These are phyloP conservation scores for Aspergillus bombycis DNA, from an alignment of 2,329 filamentous ascomycete genomes.

Conservation along the genomic window DNA sequence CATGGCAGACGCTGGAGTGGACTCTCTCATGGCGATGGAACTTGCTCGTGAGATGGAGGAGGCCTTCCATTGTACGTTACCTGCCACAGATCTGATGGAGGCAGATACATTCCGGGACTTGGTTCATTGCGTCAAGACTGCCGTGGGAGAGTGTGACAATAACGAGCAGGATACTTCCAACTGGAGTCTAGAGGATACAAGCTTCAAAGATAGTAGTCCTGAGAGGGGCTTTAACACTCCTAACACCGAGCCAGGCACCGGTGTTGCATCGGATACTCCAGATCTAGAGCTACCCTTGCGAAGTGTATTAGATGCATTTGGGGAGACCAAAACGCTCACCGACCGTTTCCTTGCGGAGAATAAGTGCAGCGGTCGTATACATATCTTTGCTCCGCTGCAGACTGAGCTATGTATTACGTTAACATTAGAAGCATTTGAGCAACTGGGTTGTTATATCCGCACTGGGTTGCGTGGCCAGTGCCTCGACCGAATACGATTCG, in stretches of 20 bases:
- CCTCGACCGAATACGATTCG: slow-evolving; percentile 26
- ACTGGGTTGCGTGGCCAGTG: slow-evolving; percentile 24
- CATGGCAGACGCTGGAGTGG: slow-evolving; percentile 46
- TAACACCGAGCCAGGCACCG: slow-evolving; percentile 11
- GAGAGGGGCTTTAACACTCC: neutral
- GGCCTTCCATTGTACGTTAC: slow-evolving; percentile 39
- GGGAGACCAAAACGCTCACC: slow-evolving; percentile 25
- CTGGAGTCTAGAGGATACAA: neutral
- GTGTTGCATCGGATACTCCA: slow-evolving; percentile 1
- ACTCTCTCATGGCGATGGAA: slow-evolving; percentile 57
- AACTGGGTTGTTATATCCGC: slow-evolving; percentile 32
- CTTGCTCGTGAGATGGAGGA: slow-evolving; percentile 47
- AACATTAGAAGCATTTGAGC: slow-evolving; percentile 39
- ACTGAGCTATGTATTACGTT: slow-evolving; percentile 28
- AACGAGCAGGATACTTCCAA: neutral
- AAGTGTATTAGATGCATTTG: slow-evolving; percentile 31
- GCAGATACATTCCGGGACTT: slow-evolving; percentile 35
- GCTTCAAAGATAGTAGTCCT: neutral
- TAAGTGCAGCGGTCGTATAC: slow-evolving; percentile 27
- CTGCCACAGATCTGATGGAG: slow-evolving; percentile 31
- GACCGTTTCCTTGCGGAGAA: slow-evolving; percentile 34
- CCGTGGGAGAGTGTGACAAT: slow-evolving; percentile 2
- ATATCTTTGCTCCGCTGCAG: slow-evolving; percentile 29
- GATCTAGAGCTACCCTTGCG: slow-evolving; percentile 10
- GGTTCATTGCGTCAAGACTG: slow-evolving; percentile 27